Base-by-base conservation (phyloP, 2,329 filamentous ascomycete species). In the Sphaerostilbella broomeana region DNA sequence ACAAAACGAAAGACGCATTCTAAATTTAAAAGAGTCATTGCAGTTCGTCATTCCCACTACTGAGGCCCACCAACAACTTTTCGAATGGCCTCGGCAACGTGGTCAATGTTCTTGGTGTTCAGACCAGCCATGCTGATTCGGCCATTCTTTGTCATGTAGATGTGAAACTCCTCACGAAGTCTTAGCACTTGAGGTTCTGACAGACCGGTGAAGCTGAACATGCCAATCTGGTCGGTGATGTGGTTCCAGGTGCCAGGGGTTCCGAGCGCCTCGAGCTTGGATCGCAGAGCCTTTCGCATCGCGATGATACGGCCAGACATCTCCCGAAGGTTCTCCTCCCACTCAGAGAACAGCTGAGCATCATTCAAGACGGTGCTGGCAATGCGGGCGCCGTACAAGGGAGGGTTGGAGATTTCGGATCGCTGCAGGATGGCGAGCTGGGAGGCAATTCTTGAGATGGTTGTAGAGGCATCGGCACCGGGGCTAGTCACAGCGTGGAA, bases 81-180 rank as follows among this genome's bases (percentile, higher is more conserved):
- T 60, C 95, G 84, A 10, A 97, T 77, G 1, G 90, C 87, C 63
- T 84, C 81, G 33, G 89, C 92, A 55, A 97, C 85, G 67, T 95
- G 95, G 40, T 95, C 87, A 43, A 97, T 73, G 60, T 97, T 98
- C 56, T 81, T 69, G 18, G 86, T 84, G 64, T 97, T 97, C 50
- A 97, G 68, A n/a, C 92, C 92, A 5, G 92, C 92, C 90, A 98
- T 97, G 59, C 86, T 94, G 65, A 97, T 95, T 34, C 92, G 84
- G 16, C 92, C 92, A 58, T 98, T 98, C 77, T 95, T 95, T 50
- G 90, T 97, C 77, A 90, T 89, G 68, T 92, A 92, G 38, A 92
- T 73, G 61, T 92, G 86, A 44, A 72, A 77, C 35, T 85, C 76
- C 45, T 78, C 70, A 37, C 81, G 74, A 46, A 92, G 67, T 65